Base-by-base conservation (phyloP, 2,329 filamentous ascomycete genomes). In the Claviceps purpurea region DNA sequence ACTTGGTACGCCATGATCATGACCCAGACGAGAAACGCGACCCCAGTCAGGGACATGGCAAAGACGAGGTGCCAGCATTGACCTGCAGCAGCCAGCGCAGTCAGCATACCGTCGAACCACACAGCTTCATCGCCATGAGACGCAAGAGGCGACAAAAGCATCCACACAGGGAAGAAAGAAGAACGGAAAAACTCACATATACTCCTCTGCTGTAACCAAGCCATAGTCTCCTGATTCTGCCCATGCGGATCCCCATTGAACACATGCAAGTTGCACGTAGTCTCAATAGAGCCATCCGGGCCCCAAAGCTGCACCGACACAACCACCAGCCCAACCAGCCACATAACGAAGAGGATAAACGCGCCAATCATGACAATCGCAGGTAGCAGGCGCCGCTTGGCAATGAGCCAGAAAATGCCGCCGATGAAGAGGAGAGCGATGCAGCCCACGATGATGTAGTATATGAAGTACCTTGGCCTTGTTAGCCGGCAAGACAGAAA, bases 1-100 rank as follows among this genome's bases (percentile, higher is more conserved):
- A 84, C 81, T 56, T 82, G 79, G 58, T 81, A 79, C 11, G 79
- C 76, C 75, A 84, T 83, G 56, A 83, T 69, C 72, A 84, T 82
- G 60, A 84, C 78, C 81, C 81, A 84, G n/a, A 84, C 61, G 54
- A 83, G 63, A 56, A 84, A 84, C 1, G 82, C 66, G 18, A 66
- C 69, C 0, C 81, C 81, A 2, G 81, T 74, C 24, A 85, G 64
- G 18, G 73, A 73, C 62, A 85, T 81, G 1, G 79, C 74, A 64
- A 84, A 85, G 1, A 78, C 77, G 1, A 82, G 73, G 58, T 81
- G 76, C 82, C 82, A 85, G 44, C 73, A 73, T 65, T 81, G 77
- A 63, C 77, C 76, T 79, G 49, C 38, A 11, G 43, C 20, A 46
- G 43, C 8, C 18, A 5, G 2, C 47, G 64, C 58, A 64, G 60